phyloP scores from a whole-genome alignment of 129 eudicot genomes.

The Daucus carota region DH1_v3.0 NC_030386.2:21670501-21671000 shows the following conservation, averaged over 20 bases:
- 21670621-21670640: background rate
- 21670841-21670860: background rate
- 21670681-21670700: background rate
- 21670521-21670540: conserved; percentile 72
- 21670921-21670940: background rate
- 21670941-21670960: too few relatives aligned
- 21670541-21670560: conserved; percentile 52
- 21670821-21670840: background rate
- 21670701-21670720: background rate
- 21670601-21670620: conserved; percentile 1
- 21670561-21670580: conserved; percentile 37
- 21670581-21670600: conserved; percentile 32
- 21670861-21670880: background rate
- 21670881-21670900: background rate
- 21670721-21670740: background rate
- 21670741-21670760: background rate
- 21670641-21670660: background rate
- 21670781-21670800: background rate
- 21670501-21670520: conserved; percentile 33
- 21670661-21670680: background rate
- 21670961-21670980: too few relatives aligned
- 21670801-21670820: background rate
- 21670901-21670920: background rate
- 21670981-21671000: too few relatives aligned
- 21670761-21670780: background rate